Base-by-base conservation (phyloP, 495 filamentous ascomycete species). In the Platismatia glauca region DNA sequence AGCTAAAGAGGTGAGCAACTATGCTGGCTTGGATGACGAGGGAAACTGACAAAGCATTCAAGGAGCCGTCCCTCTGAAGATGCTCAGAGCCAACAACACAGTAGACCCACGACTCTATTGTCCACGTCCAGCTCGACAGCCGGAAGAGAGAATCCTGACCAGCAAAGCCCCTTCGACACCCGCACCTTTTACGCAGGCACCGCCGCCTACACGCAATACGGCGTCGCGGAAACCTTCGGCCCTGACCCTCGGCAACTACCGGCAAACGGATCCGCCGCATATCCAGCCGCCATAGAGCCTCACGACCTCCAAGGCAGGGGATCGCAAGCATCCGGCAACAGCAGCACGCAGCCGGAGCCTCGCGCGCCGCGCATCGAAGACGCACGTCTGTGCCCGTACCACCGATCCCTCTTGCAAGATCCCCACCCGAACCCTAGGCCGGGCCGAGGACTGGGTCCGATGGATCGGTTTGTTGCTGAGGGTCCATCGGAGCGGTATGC, bases 401-500 rank as follows among this genome's bases (percentile, higher is more conserved):
- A 61, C 18, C 9, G 43, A 9, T 20, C 16, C 4, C 35, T 44
- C 34, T 34, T 35, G 35, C 57, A 50, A 65, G 58, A 27, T 12
- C 29, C 15, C 57, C 37, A 29, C 27, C 27, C 34, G 41, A 57
- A 46, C 37, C 18, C 33, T 61, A 15, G 58, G 2, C 31, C 48
- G 41, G 31, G 34, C 31, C 58, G 48, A 59, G 64, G 57, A 55
- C 27, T 59, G 13, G 35, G 62, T 41, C 61, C 64, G 8, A 66
- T 59, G 57, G 61, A 66, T 38, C 44, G 64, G 38, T 66, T 55
- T 31, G 33, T 59, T 37, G 48, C 61, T 18, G 64, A 64, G 34
- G 55, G 56, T 41, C 64, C 44, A 38, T 64, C 64, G 18, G 64
- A 64, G 38, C 61, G 48, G 15, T 44, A 38, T 24, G 64, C 61